phyloP scores from a whole-genome alignment of 768 basidiomycete species.

The Stropharia rugosoannulata region DNA sequence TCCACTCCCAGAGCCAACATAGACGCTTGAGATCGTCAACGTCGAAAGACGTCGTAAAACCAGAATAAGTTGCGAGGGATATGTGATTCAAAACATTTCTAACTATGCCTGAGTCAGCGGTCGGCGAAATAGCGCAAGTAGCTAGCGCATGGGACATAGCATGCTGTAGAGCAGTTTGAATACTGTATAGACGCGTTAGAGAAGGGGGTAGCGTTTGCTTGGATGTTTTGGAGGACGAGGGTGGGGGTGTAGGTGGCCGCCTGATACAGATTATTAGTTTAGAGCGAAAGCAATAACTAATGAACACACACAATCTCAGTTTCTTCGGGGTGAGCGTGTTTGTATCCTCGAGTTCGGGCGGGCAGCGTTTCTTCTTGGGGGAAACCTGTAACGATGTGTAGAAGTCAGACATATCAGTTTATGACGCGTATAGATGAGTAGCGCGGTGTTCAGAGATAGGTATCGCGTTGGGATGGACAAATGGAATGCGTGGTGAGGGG shows the following conservation, averaged over 20 bases:
- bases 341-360: constrained; percentile 54
- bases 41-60: constrained; percentile 61
- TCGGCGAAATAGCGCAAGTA: constrained; percentile 76
- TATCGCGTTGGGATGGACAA: constrained; percentile 15
- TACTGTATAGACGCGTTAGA: constrained; percentile 57
- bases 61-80: constrained; percentile 67
- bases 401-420: constrained; percentile 50
- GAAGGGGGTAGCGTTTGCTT: constrained; percentile 47
- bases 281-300: background rate
- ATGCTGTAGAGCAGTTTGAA: constrained; percentile 74
- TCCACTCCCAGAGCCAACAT: constrained; percentile 93
- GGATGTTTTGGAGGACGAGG: constrained; percentile 39
- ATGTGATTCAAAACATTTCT: constrained; percentile 79
- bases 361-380: constrained; percentile 66
- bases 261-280: background rate
- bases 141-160: constrained; percentile 85
- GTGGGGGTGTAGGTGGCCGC: constrained; percentile 61
- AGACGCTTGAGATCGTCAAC: constrained; percentile 71
- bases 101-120: constrained; percentile 71
- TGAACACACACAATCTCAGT: constrained; percentile 52
- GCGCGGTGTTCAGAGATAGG: constrained; percentile 17
- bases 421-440: background rate
- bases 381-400: constrained; percentile 65
- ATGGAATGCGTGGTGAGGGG: background rate
- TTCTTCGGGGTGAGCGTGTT: constrained; percentile 66